Conservation (phyloP, 805 yeast genomes). For the Wickerhamiella domercqiae region DNA sequence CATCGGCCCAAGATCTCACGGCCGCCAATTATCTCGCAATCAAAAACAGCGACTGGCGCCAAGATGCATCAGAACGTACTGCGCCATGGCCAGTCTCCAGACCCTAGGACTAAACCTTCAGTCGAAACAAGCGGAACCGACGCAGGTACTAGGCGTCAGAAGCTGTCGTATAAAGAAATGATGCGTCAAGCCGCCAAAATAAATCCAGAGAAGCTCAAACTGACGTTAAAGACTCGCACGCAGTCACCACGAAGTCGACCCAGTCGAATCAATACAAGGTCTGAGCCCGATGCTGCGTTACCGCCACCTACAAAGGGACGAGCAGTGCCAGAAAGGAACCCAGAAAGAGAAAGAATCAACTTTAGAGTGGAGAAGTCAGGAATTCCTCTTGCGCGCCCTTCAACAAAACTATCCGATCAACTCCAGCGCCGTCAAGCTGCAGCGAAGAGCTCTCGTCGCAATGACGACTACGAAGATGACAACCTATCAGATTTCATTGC, state of each 20-base stretch:
- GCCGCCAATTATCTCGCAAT: too few relatives aligned
- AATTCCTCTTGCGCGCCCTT: slow-evolving; percentile 17
- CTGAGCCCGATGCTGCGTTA: not conserved
- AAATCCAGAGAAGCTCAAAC: slow-evolving; percentile 34
- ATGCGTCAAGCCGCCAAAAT: slow-evolving; percentile 54
- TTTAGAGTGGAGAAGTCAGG: slow-evolving; percentile 4
- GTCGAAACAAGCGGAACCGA: too few relatives aligned
- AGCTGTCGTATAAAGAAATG: slow-evolving; percentile 48
- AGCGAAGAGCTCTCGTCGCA: not conserved
- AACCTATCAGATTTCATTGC: slow-evolving; percentile 44
- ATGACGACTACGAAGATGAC: slow-evolving; percentile 30
- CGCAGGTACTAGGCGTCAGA: too few relatives aligned
- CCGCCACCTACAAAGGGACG: too few relatives aligned
- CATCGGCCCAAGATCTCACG: slow-evolving; percentile 1
- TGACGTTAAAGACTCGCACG: slow-evolving; percentile 25
- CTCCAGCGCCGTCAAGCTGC: slow-evolving; percentile 3
- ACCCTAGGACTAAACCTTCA: too few relatives aligned
- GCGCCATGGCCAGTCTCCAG: too few relatives aligned
- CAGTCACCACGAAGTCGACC: not conserved
- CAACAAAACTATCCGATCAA: too few relatives aligned
- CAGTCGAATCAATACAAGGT: not conserved
- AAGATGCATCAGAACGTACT: too few relatives aligned
- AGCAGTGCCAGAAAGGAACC: not conserved
- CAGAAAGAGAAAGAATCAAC: too few relatives aligned
- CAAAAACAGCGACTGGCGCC: too few relatives aligned